Evolutionary conservation across 2,329 filamentous ascomycete species (phyloP).

Genomic region (Fusarium bactridioides): DNA sequence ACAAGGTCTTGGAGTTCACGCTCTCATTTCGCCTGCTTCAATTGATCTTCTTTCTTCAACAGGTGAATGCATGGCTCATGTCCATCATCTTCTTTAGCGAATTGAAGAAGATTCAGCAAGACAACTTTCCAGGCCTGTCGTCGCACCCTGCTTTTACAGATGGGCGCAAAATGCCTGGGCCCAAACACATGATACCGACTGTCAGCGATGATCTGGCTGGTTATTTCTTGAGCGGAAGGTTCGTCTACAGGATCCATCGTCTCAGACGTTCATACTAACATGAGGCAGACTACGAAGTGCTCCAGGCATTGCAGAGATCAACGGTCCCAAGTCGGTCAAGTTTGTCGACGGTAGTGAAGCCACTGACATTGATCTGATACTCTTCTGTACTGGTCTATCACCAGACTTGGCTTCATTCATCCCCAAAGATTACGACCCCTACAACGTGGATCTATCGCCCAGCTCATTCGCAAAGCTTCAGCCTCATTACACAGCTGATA

Average conservation of each 20-base stretch:
- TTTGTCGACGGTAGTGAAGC: background rate
- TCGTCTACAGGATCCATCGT: rapidly evolving
- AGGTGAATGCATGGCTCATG: background rate
- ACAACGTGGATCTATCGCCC: background rate
- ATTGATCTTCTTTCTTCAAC: background rate
- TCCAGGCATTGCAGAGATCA: background rate
- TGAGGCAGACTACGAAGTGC: background rate
- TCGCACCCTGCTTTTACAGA: background rate
- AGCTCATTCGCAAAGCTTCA: background rate
- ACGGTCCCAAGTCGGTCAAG: background rate
- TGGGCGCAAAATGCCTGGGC: background rate
- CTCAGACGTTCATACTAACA: background rate
- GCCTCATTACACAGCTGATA: background rate
- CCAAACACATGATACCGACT: background rate
- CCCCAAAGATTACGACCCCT: background rate
- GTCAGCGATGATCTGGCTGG: background rate
- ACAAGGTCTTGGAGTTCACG: background rate
- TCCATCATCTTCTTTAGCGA: background rate
- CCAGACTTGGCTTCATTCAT: background rate
- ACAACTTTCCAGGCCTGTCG: background rate
- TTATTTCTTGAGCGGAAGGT: background rate
- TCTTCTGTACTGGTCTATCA: background rate
- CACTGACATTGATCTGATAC: background rate
- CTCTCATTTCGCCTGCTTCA: background rate
- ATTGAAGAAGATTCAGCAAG: background rate